phyloP scores from a whole-genome alignment of 495 filamentous ascomycete genomes.

The Lindgomyces ingoldianus region DNA sequence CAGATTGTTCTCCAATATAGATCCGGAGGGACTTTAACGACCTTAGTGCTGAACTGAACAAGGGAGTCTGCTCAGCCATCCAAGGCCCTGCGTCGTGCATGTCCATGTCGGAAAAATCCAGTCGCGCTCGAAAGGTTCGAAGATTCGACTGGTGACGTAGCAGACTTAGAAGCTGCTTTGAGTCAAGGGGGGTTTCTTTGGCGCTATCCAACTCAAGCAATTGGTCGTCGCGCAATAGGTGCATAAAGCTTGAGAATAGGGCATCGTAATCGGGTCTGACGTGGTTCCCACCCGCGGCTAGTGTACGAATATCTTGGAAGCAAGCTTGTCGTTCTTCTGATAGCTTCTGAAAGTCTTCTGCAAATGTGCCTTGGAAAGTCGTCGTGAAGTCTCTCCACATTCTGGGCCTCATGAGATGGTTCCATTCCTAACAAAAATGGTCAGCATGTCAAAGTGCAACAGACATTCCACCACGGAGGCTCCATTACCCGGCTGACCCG shows the following conservation, averaged over 20 bases:
- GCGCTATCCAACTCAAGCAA: constrained; percentile 11
- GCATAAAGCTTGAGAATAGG: constrained; percentile 13
- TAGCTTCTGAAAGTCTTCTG: neutral
- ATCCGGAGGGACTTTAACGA: constrained; percentile 19
- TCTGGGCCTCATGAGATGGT: constrained; percentile 10
- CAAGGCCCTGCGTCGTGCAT: constrained; percentile 6
- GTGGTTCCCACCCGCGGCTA: neutral
- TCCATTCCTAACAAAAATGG: constrained; percentile 18
- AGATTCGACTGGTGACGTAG: constrained; percentile 14
- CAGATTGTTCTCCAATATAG: constrained; percentile 16
- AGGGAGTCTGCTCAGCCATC: constrained; percentile 10
- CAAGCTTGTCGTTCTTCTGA: neutral
- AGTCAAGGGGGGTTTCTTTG: constrained; percentile 8
- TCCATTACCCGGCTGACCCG: constrained; percentile 11
- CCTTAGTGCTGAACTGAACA: constrained; percentile 7
- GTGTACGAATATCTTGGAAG: constrained; percentile 16
- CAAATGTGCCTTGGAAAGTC: neutral
- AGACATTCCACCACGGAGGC: neutral
- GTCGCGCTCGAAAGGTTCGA: constrained; percentile 5
- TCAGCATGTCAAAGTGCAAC: neutral
- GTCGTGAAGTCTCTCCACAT: constrained; percentile 19
- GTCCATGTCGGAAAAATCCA: constrained; percentile 8
- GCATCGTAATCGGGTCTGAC: neutral
- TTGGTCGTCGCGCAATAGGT: constrained; percentile 12
- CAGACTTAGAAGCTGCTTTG: constrained; percentile 9